Evolutionary conservation across 2,329 filamentous ascomycete species (phyloP).

Genomic region (Didymella keratinophila): DNA sequence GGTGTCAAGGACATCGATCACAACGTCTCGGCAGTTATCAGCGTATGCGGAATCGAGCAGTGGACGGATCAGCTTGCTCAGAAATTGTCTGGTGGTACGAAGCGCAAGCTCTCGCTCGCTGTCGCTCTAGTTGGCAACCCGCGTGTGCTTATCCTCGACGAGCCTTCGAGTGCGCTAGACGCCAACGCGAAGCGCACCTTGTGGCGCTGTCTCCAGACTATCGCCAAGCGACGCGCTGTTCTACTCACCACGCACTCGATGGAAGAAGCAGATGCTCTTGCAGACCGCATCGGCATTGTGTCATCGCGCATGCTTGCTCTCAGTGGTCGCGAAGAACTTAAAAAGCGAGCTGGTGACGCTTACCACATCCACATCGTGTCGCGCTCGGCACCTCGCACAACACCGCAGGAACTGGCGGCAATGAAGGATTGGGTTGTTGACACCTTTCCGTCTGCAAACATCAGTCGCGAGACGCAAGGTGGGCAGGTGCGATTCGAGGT

Average conservation of each 20-base stretch:
- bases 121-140: conserved; percentile 93
- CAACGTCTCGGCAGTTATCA: conserved; percentile 78
- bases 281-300: conserved; percentile 85
- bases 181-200: conserved; percentile 84
- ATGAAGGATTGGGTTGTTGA: conserved; percentile 70
- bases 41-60: conserved; percentile 75
- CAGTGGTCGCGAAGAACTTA: conserved; percentile 75
- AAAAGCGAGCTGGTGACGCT: conserved; percentile 67
- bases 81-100: conserved; percentile 85
- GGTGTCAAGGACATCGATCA: conserved; percentile 76
- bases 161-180: conserved; percentile 86
- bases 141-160: conserved; percentile 85
- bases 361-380: conserved; percentile 73
- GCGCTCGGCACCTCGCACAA: conserved; percentile 74
- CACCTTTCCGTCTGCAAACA: conserved; percentile 64
- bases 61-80: conserved; percentile 77
- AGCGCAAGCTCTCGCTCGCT: conserved; percentile 85
- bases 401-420: conserved; percentile 67
- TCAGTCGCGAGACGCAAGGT: conserved; percentile 66
- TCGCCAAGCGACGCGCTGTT: conserved; percentile 79
- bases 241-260: conserved; percentile 90
- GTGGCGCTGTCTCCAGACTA: conserved; percentile 87
- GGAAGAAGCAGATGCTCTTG: conserved; percentile 87
- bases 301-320: conserved; percentile 85
- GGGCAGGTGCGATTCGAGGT: conserved; percentile 84